Evolutionary conservation across 495 filamentous ascomycete species (phyloP), one percentile per base, ranked within the genome.

Genomic region (Aspergillus diversus): DNA sequence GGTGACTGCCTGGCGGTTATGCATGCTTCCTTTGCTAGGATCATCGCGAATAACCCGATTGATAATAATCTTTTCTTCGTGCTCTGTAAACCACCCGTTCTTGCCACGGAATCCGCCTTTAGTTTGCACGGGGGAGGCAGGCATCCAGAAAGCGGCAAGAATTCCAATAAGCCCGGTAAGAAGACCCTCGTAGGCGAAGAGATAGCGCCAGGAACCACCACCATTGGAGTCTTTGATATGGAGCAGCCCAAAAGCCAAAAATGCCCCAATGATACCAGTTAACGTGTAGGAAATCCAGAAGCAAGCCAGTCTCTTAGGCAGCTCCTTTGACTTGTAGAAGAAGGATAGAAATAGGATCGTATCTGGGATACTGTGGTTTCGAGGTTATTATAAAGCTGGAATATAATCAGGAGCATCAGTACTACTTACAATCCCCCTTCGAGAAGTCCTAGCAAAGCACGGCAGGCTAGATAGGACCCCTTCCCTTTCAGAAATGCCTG

Each of bases 11-110:
- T 87, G 75, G 0, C 79, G 75, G 63, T 87, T 89, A 69, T 89
- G 82, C 85, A 88, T 89, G 54, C 69, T 68, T 21, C 86, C 84
- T 71, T 92, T 92, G 55, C 80, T 84, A 0, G 90, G 90, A 66
- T 92, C 90, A 39, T 92, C 90, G 5, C 89, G 84, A 32, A 92
- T 74, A 4, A 92, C 80, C 4, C 90, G 84, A 61, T 91, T 93
- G 9, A 91, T 88, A 32, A 93, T 84, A 62, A 92, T 90, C 4
- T 73, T 80, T n/a, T 78, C 77, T 53, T 81, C 78, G 6, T 73
- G 73, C 57, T 84, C 84, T 2, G 75, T 86, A 66, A 92, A 92
- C 89, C 89, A 92, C 1, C 90, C 90, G 4, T 89, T 75, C 58
- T 85, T 87, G 4, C 88, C 87, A 17, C 89, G 79, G 52, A 85